phyloP scores from a whole-genome alignment of 2,329 filamentous ascomycete species.

The Microcera coccophila region DNA sequence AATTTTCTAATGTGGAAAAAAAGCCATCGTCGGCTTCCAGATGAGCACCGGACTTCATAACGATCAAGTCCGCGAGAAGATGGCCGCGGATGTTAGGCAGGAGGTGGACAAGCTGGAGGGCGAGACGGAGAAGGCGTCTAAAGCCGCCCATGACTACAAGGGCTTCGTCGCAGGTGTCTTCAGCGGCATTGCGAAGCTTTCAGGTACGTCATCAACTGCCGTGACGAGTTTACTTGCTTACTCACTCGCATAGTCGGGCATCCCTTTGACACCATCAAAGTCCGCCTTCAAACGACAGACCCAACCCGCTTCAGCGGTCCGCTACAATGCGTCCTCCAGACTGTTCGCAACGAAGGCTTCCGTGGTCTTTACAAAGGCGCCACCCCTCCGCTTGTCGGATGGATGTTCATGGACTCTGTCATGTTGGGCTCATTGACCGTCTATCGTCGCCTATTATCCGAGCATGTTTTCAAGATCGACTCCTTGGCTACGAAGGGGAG shows the following conservation, averaged over 20 bases:
- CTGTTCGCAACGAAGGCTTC: constrained; percentile 79
- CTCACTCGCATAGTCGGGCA: constrained; percentile 50
- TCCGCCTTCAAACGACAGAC: constrained; percentile 84
- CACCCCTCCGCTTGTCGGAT: constrained; percentile 85
- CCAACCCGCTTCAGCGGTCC: constrained; percentile 77
- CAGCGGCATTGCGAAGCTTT: constrained; percentile 85
- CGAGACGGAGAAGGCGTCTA: constrained; percentile 5
- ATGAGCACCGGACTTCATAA: no score
- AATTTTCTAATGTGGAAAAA: neutral
- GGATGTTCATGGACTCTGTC: constrained; percentile 94
- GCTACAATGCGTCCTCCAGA: constrained; percentile 79
- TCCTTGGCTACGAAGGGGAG: constrained; percentile 10
- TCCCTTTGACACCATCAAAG: constrained; percentile 94
- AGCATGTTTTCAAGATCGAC: constrained; percentile 66
- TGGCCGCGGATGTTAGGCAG: constrained; percentile 21
- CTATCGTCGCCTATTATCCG: constrained; percentile 78
- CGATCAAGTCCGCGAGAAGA: no score
- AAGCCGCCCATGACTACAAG: constrained; percentile 61
- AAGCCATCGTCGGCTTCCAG: neutral
- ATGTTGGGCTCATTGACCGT: constrained; percentile 92
- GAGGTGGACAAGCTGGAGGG: constrained; percentile 5
- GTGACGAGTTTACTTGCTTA: neutral
- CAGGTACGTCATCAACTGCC: constrained; percentile 52
- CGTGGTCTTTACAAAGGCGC: constrained; percentile 90
- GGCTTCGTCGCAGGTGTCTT: constrained; percentile 98